Conservation (phyloP, 179 eudicot species). For the Pouteria campechiana region DNA sequence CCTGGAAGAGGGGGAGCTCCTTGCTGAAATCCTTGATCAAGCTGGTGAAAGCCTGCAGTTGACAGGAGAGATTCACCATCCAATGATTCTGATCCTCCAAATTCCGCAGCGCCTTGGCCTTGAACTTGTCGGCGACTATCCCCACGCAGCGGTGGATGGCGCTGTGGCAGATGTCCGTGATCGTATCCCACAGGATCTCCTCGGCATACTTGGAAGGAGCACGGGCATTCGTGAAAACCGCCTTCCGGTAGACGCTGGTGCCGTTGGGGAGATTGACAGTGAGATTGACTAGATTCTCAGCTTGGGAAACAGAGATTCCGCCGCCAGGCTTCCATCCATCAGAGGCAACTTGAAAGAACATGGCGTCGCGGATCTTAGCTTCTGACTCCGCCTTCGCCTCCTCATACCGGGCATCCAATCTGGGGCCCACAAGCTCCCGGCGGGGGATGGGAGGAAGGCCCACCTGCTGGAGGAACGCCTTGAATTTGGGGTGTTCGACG, state of each 20-base stretch:
- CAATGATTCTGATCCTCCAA: conserved; percentile 15
- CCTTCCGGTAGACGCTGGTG: conserved; percentile 56
- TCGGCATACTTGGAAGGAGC: conserved; percentile 38
- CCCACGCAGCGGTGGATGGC: conserved; percentile 33
- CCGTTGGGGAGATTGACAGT: conserved; percentile 75
- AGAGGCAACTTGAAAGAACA: conserved; percentile 61
- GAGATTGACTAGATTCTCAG: conserved; percentile 48
- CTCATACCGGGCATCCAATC: conserved; percentile 41
- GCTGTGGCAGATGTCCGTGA: conserved; percentile 32
- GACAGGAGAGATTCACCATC: conserved; percentile 41
- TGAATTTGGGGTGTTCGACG: conserved; percentile 44
- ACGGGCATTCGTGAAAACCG: conserved; percentile 31
- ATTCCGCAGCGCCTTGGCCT: conserved; percentile 15
- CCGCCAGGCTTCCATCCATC: conserved; percentile 59
- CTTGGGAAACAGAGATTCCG: too few species aligned
- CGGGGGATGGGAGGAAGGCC: conserved; percentile 29
- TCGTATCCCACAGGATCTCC: conserved; percentile 48
- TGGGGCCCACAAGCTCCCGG: conserved; percentile 25
- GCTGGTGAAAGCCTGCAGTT: conserved; percentile 46
- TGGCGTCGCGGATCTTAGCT: conserved; percentile 47
- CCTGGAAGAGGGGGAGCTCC: conserved; percentile 59
- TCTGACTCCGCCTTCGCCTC: conserved; percentile 45
- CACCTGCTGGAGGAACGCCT: conserved; percentile 34
- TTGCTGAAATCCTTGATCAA: conserved; percentile 69
- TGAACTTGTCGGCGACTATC: conserved; percentile 14